A percentile compares a stretch with the other conserved stretches of the same genome.
Evolutionary conservation across 768 basidiomycete species (phyloP).

Genomic region (Tulasnella sp.): DNA sequence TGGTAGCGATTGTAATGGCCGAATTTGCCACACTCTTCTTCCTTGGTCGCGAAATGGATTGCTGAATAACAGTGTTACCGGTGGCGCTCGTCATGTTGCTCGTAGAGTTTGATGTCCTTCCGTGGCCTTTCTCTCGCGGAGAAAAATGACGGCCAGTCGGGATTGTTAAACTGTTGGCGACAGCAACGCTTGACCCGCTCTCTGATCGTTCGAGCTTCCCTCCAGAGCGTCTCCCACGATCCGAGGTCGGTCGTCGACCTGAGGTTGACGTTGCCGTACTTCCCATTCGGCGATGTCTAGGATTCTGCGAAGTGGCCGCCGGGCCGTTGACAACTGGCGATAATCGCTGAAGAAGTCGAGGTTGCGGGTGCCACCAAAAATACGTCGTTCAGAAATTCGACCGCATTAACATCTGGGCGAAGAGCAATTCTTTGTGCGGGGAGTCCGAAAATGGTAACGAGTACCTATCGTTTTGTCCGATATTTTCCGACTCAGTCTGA

Average conservation of each 20-base stretch:
- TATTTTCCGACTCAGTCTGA: not conserved
- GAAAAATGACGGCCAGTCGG: not conserved
- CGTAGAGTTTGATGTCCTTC: not conserved
- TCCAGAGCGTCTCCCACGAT: not conserved
- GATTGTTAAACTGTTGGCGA: not conserved
- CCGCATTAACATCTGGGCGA: conserved; percentile 11
- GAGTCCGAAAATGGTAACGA: conserved; percentile 22
- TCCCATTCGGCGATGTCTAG: not conserved
- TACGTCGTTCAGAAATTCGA: conserved; percentile 13
- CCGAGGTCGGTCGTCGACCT: not conserved
- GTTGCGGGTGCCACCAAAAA: conserved; percentile 18
- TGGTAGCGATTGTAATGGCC: not conserved
- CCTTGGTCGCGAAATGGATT: not conserved
- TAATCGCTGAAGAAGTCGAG: not conserved
- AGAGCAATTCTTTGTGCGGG: conserved; percentile 21
- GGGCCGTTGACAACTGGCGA: not conserved
- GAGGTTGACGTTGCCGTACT: not conserved
- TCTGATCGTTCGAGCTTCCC: not conserved
- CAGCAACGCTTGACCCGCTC: not conserved
- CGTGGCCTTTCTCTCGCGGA: conserved; percentile 5
- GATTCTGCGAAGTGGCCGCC: not conserved
- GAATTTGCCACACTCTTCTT: not conserved
- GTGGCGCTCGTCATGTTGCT: conserved; percentile 2
- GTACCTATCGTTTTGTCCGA: not conserved
- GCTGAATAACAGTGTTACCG: not conserved